Conservation (phyloP, 202 grass and related monocot genomes). For the Musa balbisiana region DNA sequence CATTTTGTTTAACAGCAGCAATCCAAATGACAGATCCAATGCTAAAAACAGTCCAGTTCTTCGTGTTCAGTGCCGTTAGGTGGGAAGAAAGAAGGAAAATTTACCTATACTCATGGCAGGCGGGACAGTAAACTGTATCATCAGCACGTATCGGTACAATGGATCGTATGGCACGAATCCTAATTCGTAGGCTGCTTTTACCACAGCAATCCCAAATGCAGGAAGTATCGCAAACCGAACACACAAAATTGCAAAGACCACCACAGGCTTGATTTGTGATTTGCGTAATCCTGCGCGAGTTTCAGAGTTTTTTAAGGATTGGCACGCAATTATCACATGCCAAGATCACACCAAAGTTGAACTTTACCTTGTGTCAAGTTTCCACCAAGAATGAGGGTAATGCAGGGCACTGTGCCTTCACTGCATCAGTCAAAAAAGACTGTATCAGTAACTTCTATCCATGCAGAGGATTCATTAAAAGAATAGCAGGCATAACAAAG, state of each 20-base stretch:
- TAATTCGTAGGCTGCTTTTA: constrained; percentile 41
- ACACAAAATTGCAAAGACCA: constrained; percentile 6
- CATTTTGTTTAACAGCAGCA: too few species aligned
- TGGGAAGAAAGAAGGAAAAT: not conserved
- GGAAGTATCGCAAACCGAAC: constrained; percentile 38
- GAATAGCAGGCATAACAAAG: not conserved
- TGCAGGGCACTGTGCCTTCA: constrained; percentile 69
- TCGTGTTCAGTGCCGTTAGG: not conserved
- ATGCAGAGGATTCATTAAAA: not conserved
- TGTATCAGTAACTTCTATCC: not conserved
- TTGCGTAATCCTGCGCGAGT: constrained; percentile 48
- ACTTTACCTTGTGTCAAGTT: constrained; percentile 54
- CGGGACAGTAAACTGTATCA: constrained; percentile 75
- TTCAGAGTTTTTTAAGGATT: not conserved
- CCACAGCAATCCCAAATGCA: constrained; percentile 49
- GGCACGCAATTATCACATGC: not conserved
- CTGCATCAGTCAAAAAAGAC: constrained; percentile 23
- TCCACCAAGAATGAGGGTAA: constrained; percentile 88
- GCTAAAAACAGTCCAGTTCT: not conserved
- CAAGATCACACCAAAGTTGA: not conserved
- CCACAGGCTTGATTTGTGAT: not conserved
- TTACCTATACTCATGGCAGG: constrained; percentile 91
- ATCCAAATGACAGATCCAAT: not conserved
- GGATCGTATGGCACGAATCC: constrained; percentile 69
- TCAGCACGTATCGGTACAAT: constrained; percentile 67